Base-by-base conservation (phyloP, 1,284 basidiomycete genomes). In the Inonotus obliquus region DNA sequence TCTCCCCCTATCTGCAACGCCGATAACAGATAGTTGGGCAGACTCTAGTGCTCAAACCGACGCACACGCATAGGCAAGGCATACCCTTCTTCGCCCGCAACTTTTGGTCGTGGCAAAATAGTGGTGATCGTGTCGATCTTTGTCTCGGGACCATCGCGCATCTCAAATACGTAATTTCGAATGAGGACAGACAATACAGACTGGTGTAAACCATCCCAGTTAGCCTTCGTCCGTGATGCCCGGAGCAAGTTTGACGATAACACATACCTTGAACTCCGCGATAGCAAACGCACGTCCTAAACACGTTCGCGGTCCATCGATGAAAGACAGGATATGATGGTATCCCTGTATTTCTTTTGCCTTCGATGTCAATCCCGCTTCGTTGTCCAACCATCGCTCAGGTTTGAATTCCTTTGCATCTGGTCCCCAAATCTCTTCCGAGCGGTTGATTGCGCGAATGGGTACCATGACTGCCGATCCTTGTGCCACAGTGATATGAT, bases 141-240 rank as follows among this genome's bases (percentile, higher is more conserved):
- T 10, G 68, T 67, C 11, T 67, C 65, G 6, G 66, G 60, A 7
- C 67, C 65, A 47, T 68, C 68, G 6, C 63, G 61, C 45, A 67
- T 47, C 21, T 58, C 58, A 57, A 69, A 69, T 2, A 44, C 45
- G 48, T 63, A 69, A 57, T 67, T 65, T 23, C 67, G 64, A 35
- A 69, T 64, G 6, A 69, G 59, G 4, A 65, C 65, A 21, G 62
- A 60, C 11, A 53, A 54, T 37, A 59, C 60, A 60, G 64, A 59
- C 61, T 63, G 11, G 32, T 44, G 19, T 21, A 44, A n/a, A 51
- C 39, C 9, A 23, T 7, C 17, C n/a, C 11, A 45, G 14, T 49
- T 4, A 13, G 39, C 7, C 2, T 9, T 55, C 14, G 29, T 10
- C 21, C 38, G 2, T 9, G 32, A 19, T 17, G 2, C 17, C n/a